Base-by-base conservation (phyloP, 139 green algal genomes). In the Picochlorum sp. region DNA sequence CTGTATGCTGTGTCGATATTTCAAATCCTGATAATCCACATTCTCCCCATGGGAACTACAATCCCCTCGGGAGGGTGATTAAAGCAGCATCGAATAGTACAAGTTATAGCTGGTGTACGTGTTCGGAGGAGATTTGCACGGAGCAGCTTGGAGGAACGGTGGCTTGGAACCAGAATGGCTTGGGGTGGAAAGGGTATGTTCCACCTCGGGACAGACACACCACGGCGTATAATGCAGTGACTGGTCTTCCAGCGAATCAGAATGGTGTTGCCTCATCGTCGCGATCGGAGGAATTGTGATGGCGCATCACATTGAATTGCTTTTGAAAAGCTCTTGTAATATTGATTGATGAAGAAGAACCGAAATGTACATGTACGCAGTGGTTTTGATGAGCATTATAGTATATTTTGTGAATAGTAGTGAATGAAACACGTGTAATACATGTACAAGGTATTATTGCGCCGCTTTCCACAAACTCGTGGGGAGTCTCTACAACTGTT, bases 1-100 rank as follows among this genome's bases (percentile, higher is more conserved):
- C 68, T 52, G 66, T 73, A 9, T 73, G 66, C 57, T 73, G 66
- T 30, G 58, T 61, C 3, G 58, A 55, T 63, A 73, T 73, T 49
- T 45, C 14, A n/a, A 69, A 47, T 44, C 57, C 66, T 4, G 66
- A 62, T 9, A 73, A 73, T 30, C 21, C 59, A 14, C 41, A 61
- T 20, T 70, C 58, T 16, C 66, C 66, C 21, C 66, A 73, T 34
- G 66, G 66, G 23, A 73, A 73, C 59, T 69, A 58, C 20, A 73
- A 73, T 45, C 66, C 66, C 14, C 31, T 68, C 10, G 51, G 23
- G n/a, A 20, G 31, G 9, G 66, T 73, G 3, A 73, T 73, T 15
- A 56, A 56, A 16, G 57, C 44, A 10, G 66, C 66, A 37, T 60
- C 41, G 15, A 73, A 69, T 31, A 16, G 31, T 10, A 31, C 11